These are phyloP conservation scores for Elongisporangium anandrum DNA, from an alignment of 352 stramenopile species.

Conservation along the genomic window DNA sequence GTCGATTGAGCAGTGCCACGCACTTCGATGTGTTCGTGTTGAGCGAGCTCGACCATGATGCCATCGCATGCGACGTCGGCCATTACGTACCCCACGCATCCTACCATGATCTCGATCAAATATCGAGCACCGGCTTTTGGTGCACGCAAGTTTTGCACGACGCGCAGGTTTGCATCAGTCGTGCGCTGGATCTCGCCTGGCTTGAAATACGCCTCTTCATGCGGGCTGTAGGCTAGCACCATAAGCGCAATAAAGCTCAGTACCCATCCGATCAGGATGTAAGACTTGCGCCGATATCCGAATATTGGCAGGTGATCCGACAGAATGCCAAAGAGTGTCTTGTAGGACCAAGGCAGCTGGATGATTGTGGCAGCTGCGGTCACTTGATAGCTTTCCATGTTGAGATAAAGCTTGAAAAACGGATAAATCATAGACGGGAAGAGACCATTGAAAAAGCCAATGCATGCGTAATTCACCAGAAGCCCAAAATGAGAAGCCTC, in stretches of 20 bases:
- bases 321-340: conserved; percentile 71
- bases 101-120: conserved; percentile 51
- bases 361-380: conserved; percentile 50
- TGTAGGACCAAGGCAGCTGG: conserved; percentile 67
- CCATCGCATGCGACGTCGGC: conserved; percentile 62
- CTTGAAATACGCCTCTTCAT: conserved; percentile 48
- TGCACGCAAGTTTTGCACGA: conserved; percentile 46
- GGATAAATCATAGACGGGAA: conserved; percentile 64
- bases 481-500: conserved; percentile 41
- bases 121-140: conserved; percentile 41
- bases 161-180: conserved; percentile 21
- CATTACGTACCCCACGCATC: conserved; percentile 63
- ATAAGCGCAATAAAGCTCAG: conserved; percentile 49
- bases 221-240: conserved; percentile 43
- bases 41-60: conserved; percentile 66
- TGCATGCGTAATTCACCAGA: conserved; percentile 67
- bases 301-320: conserved; percentile 61
- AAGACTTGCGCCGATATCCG: conserved; percentile 63
- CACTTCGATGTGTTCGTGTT: conserved; percentile 59
- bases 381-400: conserved; percentile 70
- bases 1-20: conserved; percentile 56
- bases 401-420: conserved; percentile 76
- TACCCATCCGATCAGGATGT: conserved; percentile 67
- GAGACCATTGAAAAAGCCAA: conserved; percentile 68
- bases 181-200: conserved; percentile 55